Evolutionary conservation across 75 land plant species (phyloP).

Genomic region (Larix kaempferi): DNA sequence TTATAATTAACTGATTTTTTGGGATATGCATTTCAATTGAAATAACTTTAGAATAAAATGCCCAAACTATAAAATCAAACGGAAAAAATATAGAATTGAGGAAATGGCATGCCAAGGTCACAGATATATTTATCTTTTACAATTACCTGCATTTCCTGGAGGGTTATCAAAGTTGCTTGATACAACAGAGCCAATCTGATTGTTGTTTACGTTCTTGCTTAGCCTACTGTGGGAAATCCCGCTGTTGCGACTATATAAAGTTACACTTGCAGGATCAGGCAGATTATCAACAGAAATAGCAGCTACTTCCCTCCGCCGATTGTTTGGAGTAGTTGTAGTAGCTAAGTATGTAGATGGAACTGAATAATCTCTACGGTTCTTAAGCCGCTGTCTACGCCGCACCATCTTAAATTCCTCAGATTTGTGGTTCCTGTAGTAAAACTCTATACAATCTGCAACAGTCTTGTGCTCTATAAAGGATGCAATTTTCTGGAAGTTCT

Average conservation of each 20-base stretch:
- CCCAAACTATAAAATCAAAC: not conserved
- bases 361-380: slow-evolving; percentile 40
- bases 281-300: slow-evolving; percentile 15
- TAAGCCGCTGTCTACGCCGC: slow-evolving; percentile 24
- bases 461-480: slow-evolving; percentile 38
- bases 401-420: slow-evolving; percentile 46
- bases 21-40: not conserved
- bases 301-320: slow-evolving; percentile 14
- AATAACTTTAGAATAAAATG: not conserved
- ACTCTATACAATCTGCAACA: slow-evolving; percentile 57
- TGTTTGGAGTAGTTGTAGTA: slow-evolving; percentile 17
- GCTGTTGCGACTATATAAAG: slow-evolving; percentile 16
- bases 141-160: slow-evolving; percentile 8
- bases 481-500: slow-evolving; percentile 44
- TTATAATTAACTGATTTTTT: slow-evolving; percentile 16
- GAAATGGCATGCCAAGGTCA: too few species aligned
- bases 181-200: not conserved
- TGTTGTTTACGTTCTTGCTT: not conserved
- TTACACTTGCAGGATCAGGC: slow-evolving; percentile 4
- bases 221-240: not conserved
- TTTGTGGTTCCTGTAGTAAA: slow-evolving; percentile 46
- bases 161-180: slow-evolving; percentile 3
- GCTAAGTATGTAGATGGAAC: slow-evolving; percentile 20
- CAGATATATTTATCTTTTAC: slow-evolving; percentile 21
- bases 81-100: not conserved